Conservation (phyloP, 306 rosid genomes). For the Dalbergia oliveri region DNA sequence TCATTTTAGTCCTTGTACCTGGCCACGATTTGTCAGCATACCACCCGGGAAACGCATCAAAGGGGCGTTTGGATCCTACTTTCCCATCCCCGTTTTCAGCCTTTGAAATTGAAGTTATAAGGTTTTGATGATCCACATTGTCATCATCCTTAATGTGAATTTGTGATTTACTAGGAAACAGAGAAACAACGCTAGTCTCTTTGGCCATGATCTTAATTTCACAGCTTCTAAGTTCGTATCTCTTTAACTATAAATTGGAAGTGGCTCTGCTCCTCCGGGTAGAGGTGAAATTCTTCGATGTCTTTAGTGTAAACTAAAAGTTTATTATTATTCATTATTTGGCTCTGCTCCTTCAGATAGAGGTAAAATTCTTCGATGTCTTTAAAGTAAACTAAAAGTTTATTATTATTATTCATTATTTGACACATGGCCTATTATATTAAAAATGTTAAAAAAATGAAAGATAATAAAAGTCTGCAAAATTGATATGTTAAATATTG, state of each 20-base stretch:
- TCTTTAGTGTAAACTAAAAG: too few relatives aligned
- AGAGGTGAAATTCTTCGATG: too few relatives aligned
- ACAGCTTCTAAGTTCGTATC: too few relatives aligned
- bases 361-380: too few relatives aligned
- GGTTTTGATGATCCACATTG: slow-evolving; percentile 6
- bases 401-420: too few relatives aligned
- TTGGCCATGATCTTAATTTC: too few relatives aligned
- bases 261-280: not conserved
- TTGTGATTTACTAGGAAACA: not conserved
- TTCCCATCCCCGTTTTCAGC: slow-evolving; percentile 1
- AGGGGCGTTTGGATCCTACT: not conserved
- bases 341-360: not conserved
- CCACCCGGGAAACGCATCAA: slow-evolving; percentile 26
- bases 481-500: too few relatives aligned
- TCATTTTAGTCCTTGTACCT: slow-evolving; percentile 23
- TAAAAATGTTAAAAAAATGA: too few relatives aligned
- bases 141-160: not conserved
- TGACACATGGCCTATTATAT: too few relatives aligned
- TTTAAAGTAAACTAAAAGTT: too few relatives aligned
- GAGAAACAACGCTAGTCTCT: not conserved
- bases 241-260: not conserved
- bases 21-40: slow-evolving; percentile 41
- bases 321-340: too few relatives aligned
- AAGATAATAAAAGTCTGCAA: too few relatives aligned
- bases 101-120: not conserved